phyloP scores from a whole-genome alignment of 495 filamentous ascomycete genomes.

The Penicillium antarcticum region DNA sequence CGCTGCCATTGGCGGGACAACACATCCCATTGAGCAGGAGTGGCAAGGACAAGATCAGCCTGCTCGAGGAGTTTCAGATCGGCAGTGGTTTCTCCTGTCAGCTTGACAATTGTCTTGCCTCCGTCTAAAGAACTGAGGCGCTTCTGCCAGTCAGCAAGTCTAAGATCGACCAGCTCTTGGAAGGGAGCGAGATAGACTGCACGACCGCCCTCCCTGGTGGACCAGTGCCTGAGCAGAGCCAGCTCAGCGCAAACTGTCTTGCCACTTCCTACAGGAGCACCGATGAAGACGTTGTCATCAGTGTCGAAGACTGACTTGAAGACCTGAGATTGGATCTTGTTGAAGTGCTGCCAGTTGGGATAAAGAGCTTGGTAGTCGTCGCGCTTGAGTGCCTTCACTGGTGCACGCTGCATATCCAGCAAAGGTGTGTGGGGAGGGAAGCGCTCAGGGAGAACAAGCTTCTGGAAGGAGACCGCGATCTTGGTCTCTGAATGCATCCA shows the following conservation, averaged over 20 bases:
- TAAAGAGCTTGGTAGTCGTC: conserved; percentile 82
- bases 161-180: conserved; percentile 85
- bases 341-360: conserved; percentile 83
- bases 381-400: conserved; percentile 81
- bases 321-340: conserved; percentile 95
- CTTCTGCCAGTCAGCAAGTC: conserved; percentile 77
- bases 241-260: conserved; percentile 98
- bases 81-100: conserved; percentile 88
- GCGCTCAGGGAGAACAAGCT: conserved; percentile 88
- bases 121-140: conserved; percentile 69
- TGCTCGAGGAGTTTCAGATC: conserved; percentile 86
- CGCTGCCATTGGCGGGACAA: conserved; percentile 94
- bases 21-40: conserved; percentile 92
- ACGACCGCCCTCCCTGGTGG: conserved; percentile 61
- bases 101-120: conserved; percentile 89
- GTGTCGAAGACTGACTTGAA: conserved; percentile 89
- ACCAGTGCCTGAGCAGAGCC: conserved; percentile 86
- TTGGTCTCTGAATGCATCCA: conserved; percentile 99
- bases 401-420: conserved; percentile 85
- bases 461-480: conserved; percentile 89
- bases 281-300: conserved; percentile 90
- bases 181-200: conserved; percentile 96
- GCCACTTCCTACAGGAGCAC: conserved; percentile 84
- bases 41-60: conserved; percentile 90
- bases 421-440: conserved; percentile 92